Evolutionary conservation across 148 eudicot genomes (phyloP), one percentile per base, ranked within the genome.

Genomic region (Fagopyrum homotropicum): DNA sequence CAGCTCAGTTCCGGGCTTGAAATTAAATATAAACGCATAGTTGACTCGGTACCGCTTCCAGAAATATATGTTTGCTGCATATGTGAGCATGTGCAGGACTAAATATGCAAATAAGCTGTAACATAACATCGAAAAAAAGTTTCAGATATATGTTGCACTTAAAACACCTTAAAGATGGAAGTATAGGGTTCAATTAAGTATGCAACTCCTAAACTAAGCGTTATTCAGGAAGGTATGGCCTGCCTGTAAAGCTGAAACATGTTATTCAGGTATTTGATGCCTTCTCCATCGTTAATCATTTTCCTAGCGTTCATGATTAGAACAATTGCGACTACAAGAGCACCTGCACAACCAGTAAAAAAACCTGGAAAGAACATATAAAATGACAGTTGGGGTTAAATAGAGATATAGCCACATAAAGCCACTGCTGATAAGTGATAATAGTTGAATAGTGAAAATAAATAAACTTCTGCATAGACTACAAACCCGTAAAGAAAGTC

Each of bases 1-100:
- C 74, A 87, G 70, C 76, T 90, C 96, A 14, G 88, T 92, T 83
- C 96, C 98, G 69, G 81, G 89, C 85, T 87, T 87, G 82, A 90
- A 89, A 82, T 89, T 93, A 83, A 92, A 92, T 83, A 92, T 92
- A 57, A 92, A 90, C 4, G 96, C 76, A 71, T 92, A 90, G 79
- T 90, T 90, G 86, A 92, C 78, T 79, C 84, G 81, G 78, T 84
- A 92, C 14, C 80, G 90, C 84, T 79, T 88, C 98, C 98, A 90
- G 52, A 89, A 81, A 85, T 83, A 92, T 83, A 85, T 85, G 83
- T 87, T 87, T 81, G 83, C 87, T 55, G 91, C 91, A 75, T 92
- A 92, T 82, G 86, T 78, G 69, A 85, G 81, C 89, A 92, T 88
- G 76, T 92, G 96, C 30, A 92, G 86, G 35, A 84, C 80, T 26